These are phyloP conservation scores for Hansenula lynferdii DNA, from an alignment of 1,139 yeast genomes.

Conservation along the genomic window DNA sequence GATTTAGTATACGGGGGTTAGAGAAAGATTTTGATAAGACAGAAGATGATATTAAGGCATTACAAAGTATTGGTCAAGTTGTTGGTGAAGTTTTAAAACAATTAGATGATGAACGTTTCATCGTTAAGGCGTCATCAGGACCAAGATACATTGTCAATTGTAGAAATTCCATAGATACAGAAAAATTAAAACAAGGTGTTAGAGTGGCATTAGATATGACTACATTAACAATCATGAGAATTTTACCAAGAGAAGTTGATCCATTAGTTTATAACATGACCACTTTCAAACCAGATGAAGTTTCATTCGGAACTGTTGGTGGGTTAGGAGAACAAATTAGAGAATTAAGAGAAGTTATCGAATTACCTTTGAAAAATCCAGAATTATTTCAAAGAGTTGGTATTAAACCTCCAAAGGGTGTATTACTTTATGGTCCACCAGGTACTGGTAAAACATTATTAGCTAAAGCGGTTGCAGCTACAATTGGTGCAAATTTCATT, in stretches of 20 bases:
- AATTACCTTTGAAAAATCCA: conserved; percentile 94
- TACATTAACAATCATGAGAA: conserved; percentile 95
- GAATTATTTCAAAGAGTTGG: conserved; percentile 95
- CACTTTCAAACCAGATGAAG: conserved; percentile 93
- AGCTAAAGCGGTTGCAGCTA: conserved; percentile 98
- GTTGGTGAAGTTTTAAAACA: conserved; percentile 97
- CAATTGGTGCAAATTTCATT: conserved; percentile 96
- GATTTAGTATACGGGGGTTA: conserved; percentile 78
- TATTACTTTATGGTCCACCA: conserved; percentile 96
- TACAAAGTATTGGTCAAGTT: conserved; percentile 96
- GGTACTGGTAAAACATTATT: conserved; percentile 96
- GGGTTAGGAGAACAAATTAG: conserved; percentile 95
- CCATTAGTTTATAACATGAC: conserved; percentile 99
- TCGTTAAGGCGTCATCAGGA: conserved; percentile 96
- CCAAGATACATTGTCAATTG: conserved; percentile 98
- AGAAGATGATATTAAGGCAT: conserved; percentile 94
- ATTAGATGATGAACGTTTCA: conserved; percentile 89
- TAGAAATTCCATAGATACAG: conserved; percentile 86
- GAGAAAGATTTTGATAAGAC: conserved; percentile 88
- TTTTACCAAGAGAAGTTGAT: conserved; percentile 96
- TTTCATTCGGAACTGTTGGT: conserved; percentile 94
- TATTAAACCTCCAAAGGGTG: conserved; percentile 98
- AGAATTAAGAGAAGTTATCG: conserved; percentile 96
- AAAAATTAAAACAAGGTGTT: conserved; percentile 83
- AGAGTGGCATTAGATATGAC: conserved; percentile 98